phyloP scores from a whole-genome alignment of 768 basidiomycete genomes.

The Cubamyces sp. region DNA sequence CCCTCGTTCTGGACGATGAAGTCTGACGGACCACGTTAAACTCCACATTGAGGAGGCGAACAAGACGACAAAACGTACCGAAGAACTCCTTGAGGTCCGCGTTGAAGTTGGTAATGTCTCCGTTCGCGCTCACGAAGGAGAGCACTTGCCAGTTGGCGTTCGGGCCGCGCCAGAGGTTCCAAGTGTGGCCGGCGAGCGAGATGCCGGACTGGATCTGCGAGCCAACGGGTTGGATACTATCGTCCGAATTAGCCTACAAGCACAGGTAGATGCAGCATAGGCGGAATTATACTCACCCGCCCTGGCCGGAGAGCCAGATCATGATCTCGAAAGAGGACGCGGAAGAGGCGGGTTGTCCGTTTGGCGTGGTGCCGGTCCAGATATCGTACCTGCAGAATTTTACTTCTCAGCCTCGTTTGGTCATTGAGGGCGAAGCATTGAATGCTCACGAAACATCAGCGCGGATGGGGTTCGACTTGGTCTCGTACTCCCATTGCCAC shows the following conservation, averaged over 20 bases:
- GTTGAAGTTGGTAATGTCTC: conserved; percentile 53
- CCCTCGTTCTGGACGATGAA: conserved; percentile 52
- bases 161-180: conserved; percentile 60
- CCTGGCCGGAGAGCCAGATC: conserved; percentile 63
- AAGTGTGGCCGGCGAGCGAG: conserved; percentile 51
- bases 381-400: conserved; percentile 23
- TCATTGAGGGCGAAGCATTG: too few relatives aligned
- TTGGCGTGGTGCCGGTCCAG: conserved; percentile 50
- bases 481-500: conserved; percentile 55
- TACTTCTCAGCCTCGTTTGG: not conserved
- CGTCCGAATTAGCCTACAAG: not conserved
- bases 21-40: conserved; percentile 33
- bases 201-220: conserved; percentile 48
- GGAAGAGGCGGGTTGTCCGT: conserved; percentile 49
- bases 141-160: conserved; percentile 59
- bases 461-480: conserved; percentile 48
- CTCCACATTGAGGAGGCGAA: not conserved
- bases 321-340: conserved; percentile 60
- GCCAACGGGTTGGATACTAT: conserved; percentile 60
- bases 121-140: conserved; percentile 54
- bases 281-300: conserved; percentile 43
- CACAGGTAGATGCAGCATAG: not conserved
- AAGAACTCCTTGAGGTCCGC: conserved; percentile 60
- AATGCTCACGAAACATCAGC: conserved; percentile 55
- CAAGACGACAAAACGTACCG: conserved; percentile 38